Base-by-base conservation (phyloP, 1,284 basidiomycete genomes). In the Pyrrhoderma lamaoense region DNA sequence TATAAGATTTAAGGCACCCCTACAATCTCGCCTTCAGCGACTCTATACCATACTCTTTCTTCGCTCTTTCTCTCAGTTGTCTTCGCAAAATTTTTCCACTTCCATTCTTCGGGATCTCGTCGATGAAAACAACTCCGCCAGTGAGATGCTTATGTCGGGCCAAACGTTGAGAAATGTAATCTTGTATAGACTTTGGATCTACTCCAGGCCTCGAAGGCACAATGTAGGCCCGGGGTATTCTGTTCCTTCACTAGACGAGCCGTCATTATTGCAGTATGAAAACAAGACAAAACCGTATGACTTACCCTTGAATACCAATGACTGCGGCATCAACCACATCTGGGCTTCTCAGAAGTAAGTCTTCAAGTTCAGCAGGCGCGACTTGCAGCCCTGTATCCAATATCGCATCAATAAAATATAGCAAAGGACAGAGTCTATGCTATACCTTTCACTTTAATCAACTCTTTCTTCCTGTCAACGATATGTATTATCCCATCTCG, bases 311-410 rank as follows among this genome's bases (percentile, higher is more conserved):
- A 1, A 90, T 67, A 1, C 86, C 85, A 50, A 91, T 82, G 5
- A 91, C 85, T 5, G 80, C 88, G 0, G 74, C 74, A 58, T 92
- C 88, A 2, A 77, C 79, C 19, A 89, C 70, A 2, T 83, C 75
- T 0, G 83, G 79, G 59, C 91, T 85, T 3, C 75, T 75, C 11
- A 92, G 66, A 1, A 93, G 75, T 0, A 89, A 64, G 36, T 76
- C 75, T 62, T 93, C 89, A 1, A 93, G 72, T 59, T 91, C 89
- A 1, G 90, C 89, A 0, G 89, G 89, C 0, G 90, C 79, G 14
- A 93, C 89, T 85, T 62, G 61, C 9, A 59, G 58, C 49, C 5
- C 27, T 56, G 59, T 13, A 50, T 51, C 19, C 18, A 45, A 36
- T 13, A 22, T 2, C 13, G 34, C 14, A 39, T n/a, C 14, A 36